Percentiles rank a stretch among this genome's conserved stretches.
These are phyloP conservation scores for Acanthamoeba sp. DNA, from an alignment of 208 protist genomes.

Conservation along the genomic window DNA sequence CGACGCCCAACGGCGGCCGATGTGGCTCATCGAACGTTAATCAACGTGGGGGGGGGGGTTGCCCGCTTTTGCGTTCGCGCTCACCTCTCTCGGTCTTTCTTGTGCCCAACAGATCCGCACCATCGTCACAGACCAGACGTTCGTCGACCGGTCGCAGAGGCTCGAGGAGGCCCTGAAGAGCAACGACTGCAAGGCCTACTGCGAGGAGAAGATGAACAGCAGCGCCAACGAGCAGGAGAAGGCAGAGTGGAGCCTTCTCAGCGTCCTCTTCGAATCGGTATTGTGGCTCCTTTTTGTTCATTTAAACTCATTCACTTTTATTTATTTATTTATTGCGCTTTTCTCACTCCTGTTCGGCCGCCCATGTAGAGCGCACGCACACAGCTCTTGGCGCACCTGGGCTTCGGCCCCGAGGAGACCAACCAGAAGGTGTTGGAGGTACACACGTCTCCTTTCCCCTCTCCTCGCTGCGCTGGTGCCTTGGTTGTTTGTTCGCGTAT, in stretches of 20 bases:
- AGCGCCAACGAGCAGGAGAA: slow-evolving; percentile 71
- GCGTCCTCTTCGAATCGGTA: slow-evolving; percentile 84
- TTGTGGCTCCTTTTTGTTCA: not conserved
- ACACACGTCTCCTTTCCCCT: not conserved
- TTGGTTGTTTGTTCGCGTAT: not conserved
- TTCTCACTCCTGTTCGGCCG: not conserved
- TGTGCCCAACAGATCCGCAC: slow-evolving; percentile 53
- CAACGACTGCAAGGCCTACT: slow-evolving; percentile 77
- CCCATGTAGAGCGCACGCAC: slow-evolving; percentile 70
- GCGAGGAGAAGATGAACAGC: slow-evolving; percentile 80
- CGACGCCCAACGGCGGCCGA: too few relatives aligned
- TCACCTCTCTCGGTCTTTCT: not conserved
- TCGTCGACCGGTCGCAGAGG: slow-evolving; percentile 74
- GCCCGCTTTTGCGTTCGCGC: too few relatives aligned
- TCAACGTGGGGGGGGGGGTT: too few relatives aligned
- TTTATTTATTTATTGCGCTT: not conserved
- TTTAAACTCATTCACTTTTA: not conserved
- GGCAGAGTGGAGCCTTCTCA: slow-evolving; percentile 83
- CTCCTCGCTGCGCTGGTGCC: not conserved
- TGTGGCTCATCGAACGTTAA: too few relatives aligned
- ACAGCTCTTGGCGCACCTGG: slow-evolving; percentile 83
- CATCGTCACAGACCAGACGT: slow-evolving; percentile 78
- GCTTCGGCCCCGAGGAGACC: slow-evolving; percentile 76
- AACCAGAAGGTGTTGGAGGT: slow-evolving; percentile 62
- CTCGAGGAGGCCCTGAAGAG: slow-evolving; percentile 81